Base-by-base conservation (phyloP, 2,329 filamentous ascomycete species). In the Fusarium sp. region DNA sequence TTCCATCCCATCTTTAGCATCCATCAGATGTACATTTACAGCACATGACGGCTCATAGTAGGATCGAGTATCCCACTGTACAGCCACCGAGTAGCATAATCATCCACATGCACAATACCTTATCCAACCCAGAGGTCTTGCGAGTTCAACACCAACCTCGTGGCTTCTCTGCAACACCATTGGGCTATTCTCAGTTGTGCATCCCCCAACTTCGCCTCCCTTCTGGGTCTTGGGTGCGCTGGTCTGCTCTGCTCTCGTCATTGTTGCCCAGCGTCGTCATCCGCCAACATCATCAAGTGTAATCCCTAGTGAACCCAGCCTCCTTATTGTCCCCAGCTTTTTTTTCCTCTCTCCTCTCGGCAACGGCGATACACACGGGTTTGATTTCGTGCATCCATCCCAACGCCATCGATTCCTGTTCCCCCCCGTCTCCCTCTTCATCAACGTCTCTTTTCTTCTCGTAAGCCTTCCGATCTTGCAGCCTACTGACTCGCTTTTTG, bases 381-480 rank as follows among this genome's bases (percentile, higher is more conserved):
- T 51, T 40, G 34, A 25, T 16, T 55, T n/a, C n/a, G n/a, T n/a
- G n/a, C n/a, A n/a, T n/a, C n/a, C n/a, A n/a, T n/a, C n/a, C n/a
- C n/a, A n/a, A n/a, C n/a, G n/a, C n/a, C n/a, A n/a, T n/a, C n/a
- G n/a, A n/a, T n/a, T n/a, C n/a, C n/a, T n/a, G n/a, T n/a, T n/a
- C n/a, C n/a, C 64, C 62, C 65, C 63, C 69, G 71, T 77, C 75
- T 74, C 75, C 76, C 71, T 77, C 75, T 74, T 74, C 74, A 77
- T 75, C 75, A 71, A 71, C 73, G 73, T 74, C 66, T 62, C 65
- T 71, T 66, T 58, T 68, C 69, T 75, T 75, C 64, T 69, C 65
- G 73, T 75, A 73, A 75, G 73, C 69, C 65, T 64, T 57, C 55
- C 61, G 68, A 66, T 62, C 58, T 36, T 58, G 49, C 51, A 42